Evolutionary conservation across 441 rosid genomes (phyloP).

Genomic region (Gossypium gossypioides): DNA sequence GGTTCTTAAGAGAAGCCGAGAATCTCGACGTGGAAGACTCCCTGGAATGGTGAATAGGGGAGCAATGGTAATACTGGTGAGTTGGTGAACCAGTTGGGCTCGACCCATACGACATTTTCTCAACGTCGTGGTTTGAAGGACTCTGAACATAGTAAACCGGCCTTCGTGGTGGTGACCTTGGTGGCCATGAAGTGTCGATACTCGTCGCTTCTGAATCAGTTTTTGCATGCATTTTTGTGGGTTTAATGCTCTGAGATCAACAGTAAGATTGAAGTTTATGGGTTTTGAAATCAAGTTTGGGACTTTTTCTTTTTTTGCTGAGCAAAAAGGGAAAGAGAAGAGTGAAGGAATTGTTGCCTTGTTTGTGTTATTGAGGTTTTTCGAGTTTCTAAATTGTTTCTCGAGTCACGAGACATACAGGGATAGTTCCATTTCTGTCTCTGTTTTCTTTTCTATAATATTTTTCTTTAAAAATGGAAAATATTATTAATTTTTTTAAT

Average conservation of each 20-base stretch:
- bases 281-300: neutral
- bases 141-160: slow-evolving; percentile 80
- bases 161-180: slow-evolving; percentile 44
- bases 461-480: too few species aligned
- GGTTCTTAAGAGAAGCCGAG: slow-evolving; percentile 62
- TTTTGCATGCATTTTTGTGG: slow-evolving; percentile 51
- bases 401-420: neutral
- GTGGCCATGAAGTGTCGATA: slow-evolving; percentile 45
- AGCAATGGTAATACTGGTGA: slow-evolving; percentile 72
- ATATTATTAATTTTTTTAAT: too few species aligned
- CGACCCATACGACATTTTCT: slow-evolving; percentile 87
- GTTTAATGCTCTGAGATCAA: neutral
- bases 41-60: slow-evolving; percentile 82
- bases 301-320: neutral
- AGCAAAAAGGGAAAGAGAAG: neutral
- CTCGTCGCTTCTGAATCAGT: slow-evolving; percentile 79
- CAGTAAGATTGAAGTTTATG: neutral
- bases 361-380: neutral
- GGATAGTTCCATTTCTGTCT: neutral
- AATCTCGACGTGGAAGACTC: slow-evolving; percentile 83
- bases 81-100: slow-evolving; percentile 56
- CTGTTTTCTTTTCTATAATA: neutral
- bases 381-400: neutral
- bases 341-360: neutral
- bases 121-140: slow-evolving; percentile 75